Conservation (phyloP, 305 asterid genomes). For the Striga hermonthica region DNA sequence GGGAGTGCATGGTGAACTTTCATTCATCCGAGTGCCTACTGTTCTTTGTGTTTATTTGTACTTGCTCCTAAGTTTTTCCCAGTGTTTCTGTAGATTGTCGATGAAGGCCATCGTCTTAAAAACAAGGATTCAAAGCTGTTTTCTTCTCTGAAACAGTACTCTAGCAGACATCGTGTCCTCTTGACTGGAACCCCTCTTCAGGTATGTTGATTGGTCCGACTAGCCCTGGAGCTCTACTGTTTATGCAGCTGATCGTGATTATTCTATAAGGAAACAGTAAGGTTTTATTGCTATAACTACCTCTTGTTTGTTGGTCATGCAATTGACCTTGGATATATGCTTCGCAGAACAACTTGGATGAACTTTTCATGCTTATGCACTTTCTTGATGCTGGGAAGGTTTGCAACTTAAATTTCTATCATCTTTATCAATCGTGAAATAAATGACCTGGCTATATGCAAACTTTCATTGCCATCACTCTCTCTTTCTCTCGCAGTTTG, state of each 20-base stretch:
- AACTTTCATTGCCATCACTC: conserved; percentile 13
- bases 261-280: background rate
- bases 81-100: conserved; percentile 72
- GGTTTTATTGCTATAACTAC: too few species aligned
- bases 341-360: conserved; percentile 97
- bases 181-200: conserved; percentile 98
- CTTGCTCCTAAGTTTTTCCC: conserved; percentile 28
- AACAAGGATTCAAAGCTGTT: conserved; percentile 94
- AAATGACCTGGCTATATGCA: conserved; percentile 25
- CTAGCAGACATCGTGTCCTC: conserved; percentile 83
- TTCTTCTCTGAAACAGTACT: conserved; percentile 71
- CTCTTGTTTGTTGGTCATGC: conserved; percentile 23
- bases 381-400: conserved; percentile 99
- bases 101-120: conserved; percentile 96
- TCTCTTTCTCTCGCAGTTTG: conserved; percentile 54
- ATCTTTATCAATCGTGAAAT: conserved; percentile 22
- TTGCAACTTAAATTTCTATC: conserved; percentile 34
- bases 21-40: conserved; percentile 22
- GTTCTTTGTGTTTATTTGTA: conserved; percentile 26
- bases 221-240: conserved; percentile 26
- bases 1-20: conserved; percentile 93
- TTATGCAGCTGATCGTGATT: conserved; percentile 10
- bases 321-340: conserved; percentile 33
- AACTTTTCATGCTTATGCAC: conserved; percentile 99
- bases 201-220: conserved; percentile 43